Base-by-base conservation (phyloP, 2,329 filamentous ascomycete genomes). In the Ophiostoma quercus region DNA sequence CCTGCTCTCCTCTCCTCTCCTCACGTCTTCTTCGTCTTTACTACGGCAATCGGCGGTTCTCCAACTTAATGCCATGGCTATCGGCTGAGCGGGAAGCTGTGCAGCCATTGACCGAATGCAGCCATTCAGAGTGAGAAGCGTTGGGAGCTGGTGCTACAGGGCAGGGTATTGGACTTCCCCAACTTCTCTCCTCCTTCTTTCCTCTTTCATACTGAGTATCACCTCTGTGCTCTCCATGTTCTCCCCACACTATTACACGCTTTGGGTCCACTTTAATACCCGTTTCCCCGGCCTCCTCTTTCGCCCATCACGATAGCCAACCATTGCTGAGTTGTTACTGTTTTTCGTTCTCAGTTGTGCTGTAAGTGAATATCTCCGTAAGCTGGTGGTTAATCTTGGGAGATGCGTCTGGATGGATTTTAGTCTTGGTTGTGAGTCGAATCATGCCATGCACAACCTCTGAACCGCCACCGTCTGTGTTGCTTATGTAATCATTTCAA, bases 251-350 rank as follows among this genome's bases (percentile, higher is more conserved):
- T 41, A 34, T 34, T 54, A 60, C 12, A 54, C 22, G 54, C 5
- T 22, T 22, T 12, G 25, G 39, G 11, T n/a, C 71, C 72, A 65
- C 69, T 70, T 68, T 68, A 68, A 68, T 65, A 57, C 39, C 70
- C 72, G 65, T 73, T 73, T 68, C 71, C 72, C 72, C 72, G 71
- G 71, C 67, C 63, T 62, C 43, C 51, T 67, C 63, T 65, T 41
- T 39, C 19, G 62, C 22, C 51, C 11, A 25, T 25, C 7, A 22
- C 11, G 4, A 57, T 25, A 57, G 22, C 51, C 51, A 57, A 57
- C 51, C 51, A 57, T 22, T 9, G n/a, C 3, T 25, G 4, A 29
- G 51, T 12, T 47, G 43, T 8, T 47, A 19, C 16, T 19, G 19
- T 47, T 47, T 2, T 47, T 41, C 12, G 39, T 41, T 41, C 3